Evolutionary conservation across 768 basidiomycete genomes (phyloP).

Genomic region (Leucocoprinus leucothites): DNA sequence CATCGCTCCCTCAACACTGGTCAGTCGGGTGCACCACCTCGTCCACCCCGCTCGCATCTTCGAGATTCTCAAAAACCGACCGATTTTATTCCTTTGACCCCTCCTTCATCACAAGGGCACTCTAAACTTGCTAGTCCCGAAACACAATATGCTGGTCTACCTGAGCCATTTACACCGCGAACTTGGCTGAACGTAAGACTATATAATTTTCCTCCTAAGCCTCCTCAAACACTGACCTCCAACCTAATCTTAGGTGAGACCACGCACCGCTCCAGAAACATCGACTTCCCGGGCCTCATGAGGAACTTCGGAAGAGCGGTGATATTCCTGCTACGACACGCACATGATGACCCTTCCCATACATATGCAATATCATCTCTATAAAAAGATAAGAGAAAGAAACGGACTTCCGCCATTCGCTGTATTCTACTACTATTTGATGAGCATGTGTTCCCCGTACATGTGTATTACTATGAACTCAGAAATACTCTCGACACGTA

Average conservation of each 20-base stretch:
- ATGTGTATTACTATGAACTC: slow-evolving; percentile 10
- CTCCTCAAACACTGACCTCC: neutral
- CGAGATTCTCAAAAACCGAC: slow-evolving; percentile 15
- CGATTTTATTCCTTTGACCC: slow-evolving; percentile 10
- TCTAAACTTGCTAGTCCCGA: neutral
- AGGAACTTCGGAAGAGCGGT: neutral
- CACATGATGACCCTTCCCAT: neutral
- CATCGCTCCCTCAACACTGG: slow-evolving; percentile 6
- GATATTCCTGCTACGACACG: neutral
- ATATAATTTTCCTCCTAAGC: neutral
- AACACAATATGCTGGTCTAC: neutral
- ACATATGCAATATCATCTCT: neutral
- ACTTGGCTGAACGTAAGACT: slow-evolving; percentile 10
- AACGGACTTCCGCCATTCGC: neutral
- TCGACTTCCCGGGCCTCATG: neutral
- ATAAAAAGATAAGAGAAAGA: neutral
- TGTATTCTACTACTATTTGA: slow-evolving; percentile 6
- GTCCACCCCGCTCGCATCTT: slow-evolving; percentile 20
- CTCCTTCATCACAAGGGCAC: slow-evolving; percentile 7
- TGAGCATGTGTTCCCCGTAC: neutral
- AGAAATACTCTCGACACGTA: neutral
- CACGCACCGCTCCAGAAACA: slow-evolving; percentile 6
- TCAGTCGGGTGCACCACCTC: slow-evolving; percentile 12
- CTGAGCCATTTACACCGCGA: slow-evolving; percentile 1
- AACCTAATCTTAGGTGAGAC: slow-evolving; percentile 7